phyloP scores from a whole-genome alignment of 768 basidiomycete species.

The Lentinula guzmanii region DNA sequence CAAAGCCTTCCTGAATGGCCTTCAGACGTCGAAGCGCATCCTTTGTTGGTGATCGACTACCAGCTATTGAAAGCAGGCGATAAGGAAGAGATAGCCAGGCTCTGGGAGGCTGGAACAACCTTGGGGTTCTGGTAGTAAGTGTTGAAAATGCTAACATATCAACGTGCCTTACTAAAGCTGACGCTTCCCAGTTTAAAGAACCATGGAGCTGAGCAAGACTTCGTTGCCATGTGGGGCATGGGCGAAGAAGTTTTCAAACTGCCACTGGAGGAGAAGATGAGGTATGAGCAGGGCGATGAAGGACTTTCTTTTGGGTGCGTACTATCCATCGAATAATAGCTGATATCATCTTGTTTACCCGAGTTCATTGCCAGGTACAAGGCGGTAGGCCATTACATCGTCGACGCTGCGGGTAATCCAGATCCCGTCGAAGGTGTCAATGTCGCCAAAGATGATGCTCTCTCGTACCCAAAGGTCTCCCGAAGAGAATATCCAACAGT shows the following conservation, averaged over 20 bases:
- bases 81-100: constrained; percentile 35
- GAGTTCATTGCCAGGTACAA: constrained; percentile 24
- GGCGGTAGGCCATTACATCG: constrained; percentile 36
- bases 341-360: no score
- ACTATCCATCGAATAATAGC: no score
- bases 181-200: constrained; percentile 23
- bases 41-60: constrained; percentile 52
- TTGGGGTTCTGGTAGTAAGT: constrained; percentile 68
- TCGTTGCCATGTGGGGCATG: constrained; percentile 29
- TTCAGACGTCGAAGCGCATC: constrained; percentile 43
- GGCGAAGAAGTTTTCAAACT: constrained; percentile 28
- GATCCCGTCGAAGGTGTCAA: constrained; percentile 43
- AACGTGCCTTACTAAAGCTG: no score
- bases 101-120: constrained; percentile 53
- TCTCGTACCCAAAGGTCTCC: constrained; percentile 34
- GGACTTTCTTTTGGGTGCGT: constrained; percentile 26
- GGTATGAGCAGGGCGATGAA: constrained; percentile 29
- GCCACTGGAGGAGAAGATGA: constrained; percentile 29
- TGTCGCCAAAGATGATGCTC: constrained; percentile 43
- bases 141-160: neutral
- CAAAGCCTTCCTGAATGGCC: constrained; percentile 39
- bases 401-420: constrained; percentile 35
- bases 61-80: constrained; percentile 36
- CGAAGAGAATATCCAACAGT: constrained; percentile 39
- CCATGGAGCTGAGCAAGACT: constrained; percentile 28